Evolutionary conservation across 192 early-diverging fungal species (phyloP).

Genomic region (Coemansia sp.): DNA sequence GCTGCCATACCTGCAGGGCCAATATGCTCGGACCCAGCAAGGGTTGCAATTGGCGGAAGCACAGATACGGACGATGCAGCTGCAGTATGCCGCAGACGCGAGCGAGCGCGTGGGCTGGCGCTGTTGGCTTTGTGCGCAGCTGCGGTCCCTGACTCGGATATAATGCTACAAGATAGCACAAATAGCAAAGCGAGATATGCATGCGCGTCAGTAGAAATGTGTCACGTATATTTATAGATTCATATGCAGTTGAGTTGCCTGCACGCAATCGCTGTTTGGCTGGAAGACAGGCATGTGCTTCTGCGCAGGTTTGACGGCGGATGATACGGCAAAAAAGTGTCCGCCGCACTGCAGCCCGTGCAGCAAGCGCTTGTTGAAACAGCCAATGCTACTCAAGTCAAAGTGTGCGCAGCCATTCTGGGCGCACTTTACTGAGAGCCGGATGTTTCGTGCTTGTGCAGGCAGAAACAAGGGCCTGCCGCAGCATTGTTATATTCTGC

Average conservation of each 20-base stretch:
- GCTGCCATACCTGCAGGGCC: neutral
- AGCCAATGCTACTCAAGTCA: neutral
- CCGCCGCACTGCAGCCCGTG: neutral
- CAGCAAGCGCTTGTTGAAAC: neutral
- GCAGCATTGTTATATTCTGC: too few species aligned
- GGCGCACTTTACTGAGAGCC: neutral
- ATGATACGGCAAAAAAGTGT: neutral
- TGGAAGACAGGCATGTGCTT: neutral
- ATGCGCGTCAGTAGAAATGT: slow-evolving; percentile 12
- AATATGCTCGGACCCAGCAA: slow-evolving; percentile 3
- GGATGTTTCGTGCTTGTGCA: neutral
- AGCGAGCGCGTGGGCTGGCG: slow-evolving; percentile 10
- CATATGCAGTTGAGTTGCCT: neutral
- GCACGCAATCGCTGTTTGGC: slow-evolving; percentile 14
- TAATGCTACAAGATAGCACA: slow-evolving; percentile 27
- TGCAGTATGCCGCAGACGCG: slow-evolving; percentile 8
- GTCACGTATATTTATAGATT: slow-evolving; percentile 2
- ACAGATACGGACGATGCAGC: neutral
- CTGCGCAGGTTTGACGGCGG: neutral
- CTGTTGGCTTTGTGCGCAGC: slow-evolving; percentile 5
- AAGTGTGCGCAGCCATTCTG: neutral
- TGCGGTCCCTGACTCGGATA: slow-evolving; percentile 33
- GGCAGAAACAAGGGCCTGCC: neutral
- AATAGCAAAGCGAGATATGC: neutral
- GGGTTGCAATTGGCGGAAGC: slow-evolving; percentile 37